These are phyloP conservation scores for Avena eriantha DNA, from an alignment of 176 grass and related monocot genomes.

Conservation along the genomic window DNA sequence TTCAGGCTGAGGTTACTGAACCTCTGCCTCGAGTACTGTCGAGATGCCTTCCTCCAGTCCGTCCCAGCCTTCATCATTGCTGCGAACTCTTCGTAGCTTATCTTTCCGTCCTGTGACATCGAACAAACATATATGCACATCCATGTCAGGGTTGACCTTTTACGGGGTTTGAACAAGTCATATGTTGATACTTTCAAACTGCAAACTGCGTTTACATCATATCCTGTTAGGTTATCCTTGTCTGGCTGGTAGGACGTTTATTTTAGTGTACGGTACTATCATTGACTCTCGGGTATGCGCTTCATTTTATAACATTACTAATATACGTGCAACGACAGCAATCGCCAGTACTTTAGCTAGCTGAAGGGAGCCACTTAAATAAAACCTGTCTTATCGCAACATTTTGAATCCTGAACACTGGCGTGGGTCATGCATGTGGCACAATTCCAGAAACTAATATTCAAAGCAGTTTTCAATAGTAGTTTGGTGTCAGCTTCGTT, in stretches of 20 bases:
- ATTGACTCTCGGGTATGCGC: background rate
- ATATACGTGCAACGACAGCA: background rate
- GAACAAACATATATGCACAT: constrained; percentile 4
- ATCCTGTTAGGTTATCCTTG: constrained; percentile 1
- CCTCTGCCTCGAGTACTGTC: constrained; percentile 86
- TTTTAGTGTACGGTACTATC: background rate
- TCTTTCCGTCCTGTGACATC: constrained; percentile 72
- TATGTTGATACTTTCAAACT: constrained; percentile 20
- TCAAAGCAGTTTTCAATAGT: constrained; percentile 2
- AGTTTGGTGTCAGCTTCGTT: background rate
- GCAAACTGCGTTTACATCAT: background rate
- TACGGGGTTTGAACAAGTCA: constrained; percentile 4
- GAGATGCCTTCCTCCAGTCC: constrained; percentile 94
- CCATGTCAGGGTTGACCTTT: constrained; percentile 26
- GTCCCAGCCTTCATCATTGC: constrained; percentile 92
- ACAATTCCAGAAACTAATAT: constrained; percentile 33
- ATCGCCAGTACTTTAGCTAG: background rate
- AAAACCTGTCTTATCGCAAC: constrained; percentile 20
- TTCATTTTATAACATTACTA: constrained; percentile 22
- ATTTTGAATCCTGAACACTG: constrained; percentile 24
- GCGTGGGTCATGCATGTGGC: background rate
- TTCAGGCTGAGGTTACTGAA: constrained; percentile 81
- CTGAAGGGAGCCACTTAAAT: background rate
- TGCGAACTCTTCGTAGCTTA: constrained; percentile 77
- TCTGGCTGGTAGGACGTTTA: background rate